Conservation (phyloP, 1,139 yeast genomes). For the Eremothecium cymbalariae region DNA sequence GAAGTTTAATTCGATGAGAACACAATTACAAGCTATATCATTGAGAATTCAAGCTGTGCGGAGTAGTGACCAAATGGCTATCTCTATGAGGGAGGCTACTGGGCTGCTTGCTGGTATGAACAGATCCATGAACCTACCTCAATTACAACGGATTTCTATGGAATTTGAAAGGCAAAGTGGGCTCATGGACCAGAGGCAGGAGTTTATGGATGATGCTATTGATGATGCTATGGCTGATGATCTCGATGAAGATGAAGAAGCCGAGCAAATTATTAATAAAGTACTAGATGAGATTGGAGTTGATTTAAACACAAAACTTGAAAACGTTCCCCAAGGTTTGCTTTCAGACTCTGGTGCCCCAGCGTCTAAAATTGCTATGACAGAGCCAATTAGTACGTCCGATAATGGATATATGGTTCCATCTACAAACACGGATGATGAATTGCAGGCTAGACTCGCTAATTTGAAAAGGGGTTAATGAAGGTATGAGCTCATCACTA, state of each 20-base stretch:
- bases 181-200: constrained; percentile 97
- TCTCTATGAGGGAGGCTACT: constrained; percentile 94
- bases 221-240: constrained; percentile 91
- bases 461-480: constrained; percentile 53
- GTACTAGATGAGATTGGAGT: constrained; percentile 96
- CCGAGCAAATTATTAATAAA: constrained; percentile 84
- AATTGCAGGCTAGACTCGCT: constrained; percentile 80
- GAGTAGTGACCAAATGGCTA: constrained; percentile 91
- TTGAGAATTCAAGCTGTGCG: constrained; percentile 84
- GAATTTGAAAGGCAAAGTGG: constrained; percentile 93
- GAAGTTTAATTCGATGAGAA: constrained; percentile 89
- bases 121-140: constrained; percentile 82
- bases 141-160: constrained; percentile 80
- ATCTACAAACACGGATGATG: constrained; percentile 57
- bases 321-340: constrained; percentile 57
- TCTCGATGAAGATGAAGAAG: constrained; percentile 72
- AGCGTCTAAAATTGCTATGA: constrained; percentile 35
- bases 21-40: constrained; percentile 90
- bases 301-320: constrained; percentile 59
- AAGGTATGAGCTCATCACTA: too few species aligned
- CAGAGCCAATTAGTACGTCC: constrained; percentile 42
- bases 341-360: constrained; percentile 30
- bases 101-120: constrained; percentile 79
- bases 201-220: constrained; percentile 96
- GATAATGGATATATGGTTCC: constrained; percentile 33